Conservation (phyloP, 352 stramenopile species). For the Aphanomyces astaci region DNA sequence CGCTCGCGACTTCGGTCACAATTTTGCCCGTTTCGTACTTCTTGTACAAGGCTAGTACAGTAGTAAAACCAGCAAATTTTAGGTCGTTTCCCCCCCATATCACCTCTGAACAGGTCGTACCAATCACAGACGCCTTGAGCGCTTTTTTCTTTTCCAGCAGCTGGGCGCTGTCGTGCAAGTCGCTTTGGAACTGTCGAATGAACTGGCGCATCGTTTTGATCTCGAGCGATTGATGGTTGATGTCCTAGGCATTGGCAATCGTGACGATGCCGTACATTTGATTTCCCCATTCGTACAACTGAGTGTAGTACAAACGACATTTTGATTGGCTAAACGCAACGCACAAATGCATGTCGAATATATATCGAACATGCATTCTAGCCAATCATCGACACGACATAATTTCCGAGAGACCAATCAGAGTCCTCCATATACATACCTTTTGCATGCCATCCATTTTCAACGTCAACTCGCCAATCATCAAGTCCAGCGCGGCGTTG, state of each 20-base stretch:
- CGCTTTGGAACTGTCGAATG: conserved; percentile 69
- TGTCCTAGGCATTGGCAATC: too few species aligned
- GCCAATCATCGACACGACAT: too few species aligned
- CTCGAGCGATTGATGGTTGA: conserved; percentile 12
- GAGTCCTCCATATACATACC: too few species aligned
- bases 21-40: conserved; percentile 51
- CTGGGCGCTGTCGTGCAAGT: conserved; percentile 63
- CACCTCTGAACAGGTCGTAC: too few species aligned
- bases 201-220: conserved; percentile 45
- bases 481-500: conserved; percentile 87
- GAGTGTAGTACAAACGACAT: too few species aligned
- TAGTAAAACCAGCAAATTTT: not conserved
- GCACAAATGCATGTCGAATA: too few species aligned
- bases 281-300: too few species aligned
- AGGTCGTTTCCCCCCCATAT: not conserved
- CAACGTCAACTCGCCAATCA: conserved; percentile 86
- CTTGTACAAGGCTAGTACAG: conserved; percentile 38
- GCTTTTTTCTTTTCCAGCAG: conserved; percentile 70
- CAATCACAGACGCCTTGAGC: conserved; percentile 70
- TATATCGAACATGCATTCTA: too few species aligned
- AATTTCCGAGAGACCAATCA: too few species aligned
- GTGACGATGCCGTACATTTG: too few species aligned
- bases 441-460: conserved; percentile 89
- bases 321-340: too few species aligned
- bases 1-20: conserved; percentile 38